Base-by-base conservation (phyloP, 164 flowering plant genomes). In the Santalum album region DNA sequence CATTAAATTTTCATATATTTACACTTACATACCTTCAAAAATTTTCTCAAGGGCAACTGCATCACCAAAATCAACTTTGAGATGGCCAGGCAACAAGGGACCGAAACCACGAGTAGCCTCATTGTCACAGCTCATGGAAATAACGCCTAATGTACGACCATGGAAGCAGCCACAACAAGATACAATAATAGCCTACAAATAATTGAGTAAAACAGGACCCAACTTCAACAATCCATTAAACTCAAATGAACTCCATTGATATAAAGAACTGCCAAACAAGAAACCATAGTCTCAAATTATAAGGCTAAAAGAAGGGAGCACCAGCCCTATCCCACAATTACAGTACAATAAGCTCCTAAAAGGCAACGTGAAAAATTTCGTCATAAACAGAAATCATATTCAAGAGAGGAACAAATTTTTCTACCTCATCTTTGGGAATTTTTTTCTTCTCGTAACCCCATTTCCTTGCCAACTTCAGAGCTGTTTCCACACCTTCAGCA, bases 91-190 rank as follows among this genome's bases (percentile, higher is more conserved):
- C 67, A 94, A 68, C 68, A 85, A 69, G 14, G 99, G 99, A 16
- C 96, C 87, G 74, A 94, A 94, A 45, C 94, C 96, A 60, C 90
- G 80, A 19, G 92, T 94, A 45, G 97, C 97, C 45, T 94, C 97
- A 76, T 94, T 84, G 71, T 94, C 97, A 69, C 96, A 87, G 76
- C 97, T 90, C 99, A 90, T 94, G n/a, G 99, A 94, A 51, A 94
- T 78, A 43, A 71, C 95, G 64, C 72, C 97, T 69, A 94, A 51
- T 19, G 99, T 94, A 54, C 99, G 96, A 43, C 97, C 97, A 65
- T 94, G 97, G 58, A 94, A 94, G 81, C 97, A 90, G 53, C 97
- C 96, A 77, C 97, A 87, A 62, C 99, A 94, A 55, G 97, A 94
- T 45, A 94, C 87, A 53, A 90, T 90, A 49, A 94, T 75, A 60